Conservation (phyloP, 1,139 yeast species). For the Blastobotrys capitulatus region DNA sequence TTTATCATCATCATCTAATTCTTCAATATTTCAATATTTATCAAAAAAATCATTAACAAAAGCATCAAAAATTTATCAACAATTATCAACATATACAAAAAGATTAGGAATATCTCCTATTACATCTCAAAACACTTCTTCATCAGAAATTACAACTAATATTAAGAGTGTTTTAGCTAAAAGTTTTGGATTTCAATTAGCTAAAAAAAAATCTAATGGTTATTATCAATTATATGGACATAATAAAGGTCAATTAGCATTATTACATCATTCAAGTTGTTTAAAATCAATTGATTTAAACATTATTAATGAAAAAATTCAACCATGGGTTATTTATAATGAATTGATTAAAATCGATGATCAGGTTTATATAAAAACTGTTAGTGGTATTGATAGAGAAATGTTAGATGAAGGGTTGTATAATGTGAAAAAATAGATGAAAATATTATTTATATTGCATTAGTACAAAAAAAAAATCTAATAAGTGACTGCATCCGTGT, state of each 20-base stretch:
- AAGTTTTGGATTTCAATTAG: constrained; percentile 7
- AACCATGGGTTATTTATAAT: constrained; percentile 11
- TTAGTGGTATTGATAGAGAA: constrained; percentile 2
- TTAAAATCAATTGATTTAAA: neutral
- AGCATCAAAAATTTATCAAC: constrained; percentile 35
- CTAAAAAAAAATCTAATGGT: constrained; percentile 3
- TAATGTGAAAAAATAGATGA: neutral
- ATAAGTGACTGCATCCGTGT: no score
- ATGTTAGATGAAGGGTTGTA: constrained; percentile 4
- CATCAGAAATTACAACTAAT: neutral
- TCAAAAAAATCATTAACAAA: constrained; percentile 66
- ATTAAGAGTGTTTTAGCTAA: neutral
- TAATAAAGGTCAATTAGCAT: constrained; percentile 2
- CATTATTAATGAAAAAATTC: neutral
- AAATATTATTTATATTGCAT: neutral
- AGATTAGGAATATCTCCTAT: neutral
- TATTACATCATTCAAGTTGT: constrained; percentile 2
- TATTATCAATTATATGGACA: constrained; percentile 2
- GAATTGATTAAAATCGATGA: neutral
- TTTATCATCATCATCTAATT: neutral
- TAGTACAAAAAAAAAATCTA: no score
- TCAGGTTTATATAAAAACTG: constrained; percentile 5
- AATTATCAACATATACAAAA: neutral
- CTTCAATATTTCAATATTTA: constrained; percentile 43
- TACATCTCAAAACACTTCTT: neutral